Evolutionary conservation across 2,329 filamentous ascomycete genomes (phyloP).

Genomic region (Calonectria pseudoreteaudii): DNA sequence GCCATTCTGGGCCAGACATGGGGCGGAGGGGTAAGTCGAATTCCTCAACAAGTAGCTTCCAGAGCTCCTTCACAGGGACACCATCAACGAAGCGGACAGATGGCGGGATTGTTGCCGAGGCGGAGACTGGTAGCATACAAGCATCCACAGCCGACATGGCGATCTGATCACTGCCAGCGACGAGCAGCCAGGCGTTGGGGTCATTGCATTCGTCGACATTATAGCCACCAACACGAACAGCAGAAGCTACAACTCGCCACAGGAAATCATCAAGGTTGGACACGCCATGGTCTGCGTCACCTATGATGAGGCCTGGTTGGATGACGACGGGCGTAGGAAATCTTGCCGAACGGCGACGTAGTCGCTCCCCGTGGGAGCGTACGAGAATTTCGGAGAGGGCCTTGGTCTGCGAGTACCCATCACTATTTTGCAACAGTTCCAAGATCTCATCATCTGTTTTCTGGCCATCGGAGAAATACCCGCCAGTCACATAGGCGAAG

Average conservation of each 20-base stretch:
- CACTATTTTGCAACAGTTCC: neutral
- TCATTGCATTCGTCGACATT: conserved; percentile 9
- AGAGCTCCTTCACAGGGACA: conserved; percentile 12
- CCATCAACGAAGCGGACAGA: conserved; percentile 15
- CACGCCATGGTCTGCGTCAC: neutral
- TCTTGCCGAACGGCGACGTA: neutral
- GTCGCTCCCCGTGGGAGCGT: conserved; percentile 13
- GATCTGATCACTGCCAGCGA: conserved; percentile 21
- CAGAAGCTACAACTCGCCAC: conserved; percentile 20
- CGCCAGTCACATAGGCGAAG: conserved; percentile 13
- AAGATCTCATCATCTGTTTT: neutral
- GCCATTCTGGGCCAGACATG: conserved; percentile 1
- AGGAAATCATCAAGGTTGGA: conserved; percentile 12
- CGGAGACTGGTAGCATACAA: neutral
- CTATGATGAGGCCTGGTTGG: neutral
- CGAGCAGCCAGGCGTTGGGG: conserved; percentile 11
- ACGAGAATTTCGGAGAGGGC: conserved; percentile 22
- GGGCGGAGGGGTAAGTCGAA: conserved; percentile 10
- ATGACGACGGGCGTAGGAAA: neutral
- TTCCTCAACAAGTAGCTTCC: conserved; percentile 4
- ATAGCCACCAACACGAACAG: conserved; percentile 12
- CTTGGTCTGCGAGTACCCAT: conserved; percentile 27
- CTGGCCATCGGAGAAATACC: neutral
- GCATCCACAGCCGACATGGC: neutral
- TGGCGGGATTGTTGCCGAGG: too few species aligned